These are phyloP conservation scores for Globisporangium echinulatum DNA, from an alignment of 352 stramenopile species.

Conservation along the genomic window DNA sequence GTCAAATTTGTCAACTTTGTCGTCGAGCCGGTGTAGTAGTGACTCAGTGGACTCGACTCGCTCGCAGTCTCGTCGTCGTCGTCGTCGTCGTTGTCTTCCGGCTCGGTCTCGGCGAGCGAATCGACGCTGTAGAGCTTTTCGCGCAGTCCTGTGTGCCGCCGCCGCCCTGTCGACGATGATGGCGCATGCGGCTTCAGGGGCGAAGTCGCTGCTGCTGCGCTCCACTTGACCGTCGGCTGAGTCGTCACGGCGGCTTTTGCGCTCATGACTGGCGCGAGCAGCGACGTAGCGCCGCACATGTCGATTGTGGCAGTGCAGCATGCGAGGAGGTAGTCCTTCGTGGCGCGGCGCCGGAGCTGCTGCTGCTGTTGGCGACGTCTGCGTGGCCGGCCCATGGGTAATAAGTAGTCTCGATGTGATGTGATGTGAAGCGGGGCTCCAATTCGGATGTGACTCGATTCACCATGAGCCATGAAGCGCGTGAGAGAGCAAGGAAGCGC, in stretches of 20 bases:
- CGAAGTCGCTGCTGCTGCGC: neutral
- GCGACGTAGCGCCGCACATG: neutral
- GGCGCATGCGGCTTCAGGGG: constrained; percentile 1
- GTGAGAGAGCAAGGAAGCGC: neutral
- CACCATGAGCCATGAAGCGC: neutral
- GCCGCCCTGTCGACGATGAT: neutral
- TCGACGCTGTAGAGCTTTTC: constrained; percentile 24
- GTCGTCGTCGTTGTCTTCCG: constrained; percentile 21
- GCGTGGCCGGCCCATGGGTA: constrained; percentile 13
- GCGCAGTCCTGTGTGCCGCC: constrained; percentile 12
- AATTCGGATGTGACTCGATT: constrained; percentile 14
- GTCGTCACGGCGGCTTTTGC: neutral
- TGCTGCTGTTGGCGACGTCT: constrained; percentile 16
- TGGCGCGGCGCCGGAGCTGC: constrained; percentile 11
- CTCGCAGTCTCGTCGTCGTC: constrained; percentile 24
- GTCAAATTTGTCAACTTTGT: neutral
- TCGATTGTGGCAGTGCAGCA: neutral
- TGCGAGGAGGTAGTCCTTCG: constrained; percentile 6
- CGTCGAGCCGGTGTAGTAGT: constrained; percentile 12
- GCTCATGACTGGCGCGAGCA: neutral
- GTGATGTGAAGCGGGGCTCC: constrained; percentile 2
- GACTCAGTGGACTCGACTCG: constrained; percentile 14
- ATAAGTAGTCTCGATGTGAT: neutral
- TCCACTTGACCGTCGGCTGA: neutral
- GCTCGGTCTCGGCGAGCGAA: constrained; percentile 32